Conservation (phyloP, 768 basidiomycete species). For the Favolaschia claudopus region DNA sequence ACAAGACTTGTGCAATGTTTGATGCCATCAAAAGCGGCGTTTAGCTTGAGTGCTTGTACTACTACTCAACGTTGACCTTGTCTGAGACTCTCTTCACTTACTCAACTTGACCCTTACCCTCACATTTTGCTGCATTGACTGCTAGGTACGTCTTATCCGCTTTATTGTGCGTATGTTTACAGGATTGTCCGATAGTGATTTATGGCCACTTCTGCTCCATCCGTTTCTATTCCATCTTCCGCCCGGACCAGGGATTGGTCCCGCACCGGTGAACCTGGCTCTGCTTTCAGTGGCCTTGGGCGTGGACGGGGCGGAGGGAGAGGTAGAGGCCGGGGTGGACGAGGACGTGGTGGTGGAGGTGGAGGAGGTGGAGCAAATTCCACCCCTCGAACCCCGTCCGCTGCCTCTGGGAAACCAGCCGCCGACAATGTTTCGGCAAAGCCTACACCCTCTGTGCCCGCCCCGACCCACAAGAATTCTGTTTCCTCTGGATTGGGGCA, state of each 20-base stretch:
- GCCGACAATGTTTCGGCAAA: conserved; percentile 4
- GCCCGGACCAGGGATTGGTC: conserved; percentile 53
- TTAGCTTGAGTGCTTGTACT: conserved; percentile 42
- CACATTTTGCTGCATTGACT: too few species aligned
- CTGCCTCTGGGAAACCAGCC: neutral
- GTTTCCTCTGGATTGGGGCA: too few species aligned
- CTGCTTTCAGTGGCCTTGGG: conserved; percentile 54
- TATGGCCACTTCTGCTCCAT: conserved; percentile 54
- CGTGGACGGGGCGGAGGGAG: conserved; percentile 45
- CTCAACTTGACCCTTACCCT: too few species aligned
- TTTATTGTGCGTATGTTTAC: neutral
- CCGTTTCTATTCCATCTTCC: conserved; percentile 24
- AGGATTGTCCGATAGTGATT: conserved; percentile 8
- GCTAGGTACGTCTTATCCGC: neutral
- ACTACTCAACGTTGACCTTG: too few species aligned
- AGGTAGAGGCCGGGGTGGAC: conserved; percentile 42
- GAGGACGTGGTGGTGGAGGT: conserved; percentile 36
- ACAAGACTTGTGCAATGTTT: conserved; percentile 39
- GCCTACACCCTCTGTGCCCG: too few species aligned
- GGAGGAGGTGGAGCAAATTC: conserved; percentile 32
- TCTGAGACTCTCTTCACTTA: too few species aligned
- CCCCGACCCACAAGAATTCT: conserved; percentile 15
- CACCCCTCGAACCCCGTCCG: conserved; percentile 15
- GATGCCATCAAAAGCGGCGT: too few species aligned
- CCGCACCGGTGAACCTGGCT: conserved; percentile 53